Conservation (phyloP, 768 basidiomycete species). For the Tulasnella sp. region DNA sequence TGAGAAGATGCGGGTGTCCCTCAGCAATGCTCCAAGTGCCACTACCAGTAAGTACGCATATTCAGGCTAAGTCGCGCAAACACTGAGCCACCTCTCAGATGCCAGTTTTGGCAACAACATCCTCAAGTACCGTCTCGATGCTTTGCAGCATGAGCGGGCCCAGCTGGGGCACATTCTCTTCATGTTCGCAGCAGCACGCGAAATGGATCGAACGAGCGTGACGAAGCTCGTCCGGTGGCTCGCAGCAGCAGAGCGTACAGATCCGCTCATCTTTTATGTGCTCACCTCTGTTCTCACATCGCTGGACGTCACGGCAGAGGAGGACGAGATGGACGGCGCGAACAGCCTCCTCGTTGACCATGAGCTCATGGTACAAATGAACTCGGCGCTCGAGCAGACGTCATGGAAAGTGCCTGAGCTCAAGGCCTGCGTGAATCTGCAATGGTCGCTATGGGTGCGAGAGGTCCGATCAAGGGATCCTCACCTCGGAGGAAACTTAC, state of each 20-base stretch:
- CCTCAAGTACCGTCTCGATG: conserved; percentile 55
- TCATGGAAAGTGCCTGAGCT: conserved; percentile 62
- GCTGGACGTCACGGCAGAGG: conserved; percentile 38
- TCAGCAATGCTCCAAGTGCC: conserved; percentile 50
- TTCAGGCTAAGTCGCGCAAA: conserved; percentile 25
- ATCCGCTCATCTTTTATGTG: conserved; percentile 57
- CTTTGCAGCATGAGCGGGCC: conserved; percentile 62
- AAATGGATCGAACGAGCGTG: conserved; percentile 48
- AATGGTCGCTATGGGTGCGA: conserved; percentile 80
- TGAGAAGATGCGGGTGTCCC: conserved; percentile 32
- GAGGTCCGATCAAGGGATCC: conserved; percentile 60
- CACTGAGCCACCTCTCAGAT: conserved; percentile 18
- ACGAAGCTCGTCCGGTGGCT: conserved; percentile 63
- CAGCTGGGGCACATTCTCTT: conserved; percentile 52
- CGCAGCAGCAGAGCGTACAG: conserved; percentile 37
- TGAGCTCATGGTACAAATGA: conserved; percentile 16
- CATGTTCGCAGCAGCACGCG: conserved; percentile 51
- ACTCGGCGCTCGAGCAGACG: conserved; percentile 22
- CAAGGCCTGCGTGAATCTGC: conserved; percentile 63
- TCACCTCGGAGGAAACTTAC: conserved; percentile 34
- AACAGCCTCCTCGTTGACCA: conserved; percentile 29
- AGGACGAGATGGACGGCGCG: conserved; percentile 39
- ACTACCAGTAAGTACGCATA: conserved; percentile 39
- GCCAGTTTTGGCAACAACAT: conserved; percentile 54
- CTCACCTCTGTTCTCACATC: conserved; percentile 52